Evolutionary conservation across 345 rosid genomes (phyloP), one percentile per base, ranked within the genome.

Genomic region (Bruguiera gymnorhiza): DNA sequence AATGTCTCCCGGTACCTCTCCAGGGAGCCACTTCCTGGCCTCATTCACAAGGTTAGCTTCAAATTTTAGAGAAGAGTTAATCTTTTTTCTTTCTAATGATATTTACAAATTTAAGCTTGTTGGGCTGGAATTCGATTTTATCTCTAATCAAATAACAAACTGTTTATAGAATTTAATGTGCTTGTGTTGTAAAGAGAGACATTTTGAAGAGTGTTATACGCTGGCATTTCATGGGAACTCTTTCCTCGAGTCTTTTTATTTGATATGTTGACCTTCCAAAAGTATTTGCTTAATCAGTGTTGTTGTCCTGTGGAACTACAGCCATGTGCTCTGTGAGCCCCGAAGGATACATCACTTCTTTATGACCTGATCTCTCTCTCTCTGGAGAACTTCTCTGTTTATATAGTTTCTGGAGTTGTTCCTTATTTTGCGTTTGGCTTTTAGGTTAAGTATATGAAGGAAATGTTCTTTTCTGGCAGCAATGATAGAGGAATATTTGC

Each of bases 361-460:
- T 34, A 34, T 7, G 8, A 34, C 1, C 8, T 6, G 1, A 1
- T 34, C 36, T 34, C 36, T 34, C 36, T 32, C 36, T 34, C 36
- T 3, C 19, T 43, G 18, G 2, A 15, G 5, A 43, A 43, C 15
- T 34, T 34, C 36, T 32, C 9, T 34, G 37, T 34, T 34, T 6
- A 7, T 51, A 54, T 70, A 29, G 56, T 68, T 7, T 62, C 48
- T 54, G 59, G 70, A 59, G 26, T 69, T 34, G 62, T 70, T 76
- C 58, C 89, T 87, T 83, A 83, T 83, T 81, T 82, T 76, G 78
- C 57, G 64, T 79, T 82, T 86, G 87, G 67, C 71, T 84, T 87
- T 34, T 86, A 93, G 98, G 98, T 90, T 73, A 87, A 86, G 78
- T 83, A 82, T 88, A 70, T 86, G 81, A 90, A 89, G 92, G 88